phyloP scores from a whole-genome alignment of 2,329 filamentous ascomycete species.

The Mycogone perniciosa region DNA sequence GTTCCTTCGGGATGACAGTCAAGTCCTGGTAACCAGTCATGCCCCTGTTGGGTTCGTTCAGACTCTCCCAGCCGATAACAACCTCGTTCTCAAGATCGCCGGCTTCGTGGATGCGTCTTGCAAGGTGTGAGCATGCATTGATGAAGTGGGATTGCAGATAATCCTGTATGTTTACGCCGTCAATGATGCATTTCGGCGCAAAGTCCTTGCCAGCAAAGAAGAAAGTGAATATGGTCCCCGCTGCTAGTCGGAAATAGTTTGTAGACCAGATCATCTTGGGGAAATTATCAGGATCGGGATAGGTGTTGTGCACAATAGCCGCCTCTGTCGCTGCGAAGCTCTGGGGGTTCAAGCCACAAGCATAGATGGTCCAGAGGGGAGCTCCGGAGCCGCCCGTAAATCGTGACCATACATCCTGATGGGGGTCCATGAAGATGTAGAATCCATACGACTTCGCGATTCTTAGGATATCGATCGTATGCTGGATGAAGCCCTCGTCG shows the following conservation, averaged over 20 bases:
- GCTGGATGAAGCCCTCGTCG: conserved; percentile 87
- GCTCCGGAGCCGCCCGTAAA: conserved; percentile 92
- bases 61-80: conserved; percentile 90
- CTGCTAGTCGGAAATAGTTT: conserved; percentile 84
- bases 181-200: conserved; percentile 90
- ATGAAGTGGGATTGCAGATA: conserved; percentile 87
- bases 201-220: conserved; percentile 91
- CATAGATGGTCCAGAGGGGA: conserved; percentile 96
- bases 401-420: conserved; percentile 97
- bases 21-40: conserved; percentile 79
- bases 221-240: conserved; percentile 85
- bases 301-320: conserved; percentile 91
- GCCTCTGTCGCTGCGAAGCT: conserved; percentile 83
- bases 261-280: conserved; percentile 99
- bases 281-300: conserved; percentile 73
- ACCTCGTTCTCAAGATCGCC: conserved; percentile 81
- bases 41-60: conserved; percentile 92
- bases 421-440: conserved; percentile 97
- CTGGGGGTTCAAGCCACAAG: conserved; percentile 81
- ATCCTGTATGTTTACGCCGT: conserved; percentile 93
- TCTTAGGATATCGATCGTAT: conserved; percentile 79
- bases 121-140: conserved; percentile 71
- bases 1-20: conserved; percentile 72
- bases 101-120: conserved; percentile 78
- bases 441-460: conserved; percentile 87